Percentiles rank a stretch among this genome's conserved stretches.
These are phyloP conservation scores for Fusarium miscanthi DNA, from an alignment of 2,329 filamentous ascomycete genomes.

Conservation along the genomic window DNA sequence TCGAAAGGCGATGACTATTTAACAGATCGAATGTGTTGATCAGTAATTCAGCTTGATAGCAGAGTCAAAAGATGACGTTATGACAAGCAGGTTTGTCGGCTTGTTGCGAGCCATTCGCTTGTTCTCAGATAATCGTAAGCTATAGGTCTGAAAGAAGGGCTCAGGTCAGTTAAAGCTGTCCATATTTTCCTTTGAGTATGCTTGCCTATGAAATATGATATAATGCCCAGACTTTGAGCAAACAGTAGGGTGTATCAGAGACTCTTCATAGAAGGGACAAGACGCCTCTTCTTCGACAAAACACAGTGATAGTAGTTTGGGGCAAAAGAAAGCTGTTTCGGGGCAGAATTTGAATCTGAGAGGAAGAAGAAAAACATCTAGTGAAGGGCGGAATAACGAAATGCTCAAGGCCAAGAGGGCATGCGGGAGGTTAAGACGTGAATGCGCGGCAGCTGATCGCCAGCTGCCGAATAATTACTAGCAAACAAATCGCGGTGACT, in stretches of 20 bases:
- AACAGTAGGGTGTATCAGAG: not conserved
- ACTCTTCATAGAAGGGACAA: not conserved
- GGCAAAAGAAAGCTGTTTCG: not conserved
- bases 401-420: not conserved
- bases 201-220: not conserved
- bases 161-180: not conserved
- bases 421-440: constrained; percentile 6
- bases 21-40: not conserved
- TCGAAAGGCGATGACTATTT: not conserved
- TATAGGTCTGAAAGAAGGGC: not conserved
- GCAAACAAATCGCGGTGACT: constrained; percentile 2
- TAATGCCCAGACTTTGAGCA: not conserved
- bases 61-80: not conserved
- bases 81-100: not conserved
- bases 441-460: constrained; percentile 26
- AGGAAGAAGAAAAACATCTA: not conserved
- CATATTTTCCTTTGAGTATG: not conserved
- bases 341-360: not conserved
- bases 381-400: constrained; percentile 12
- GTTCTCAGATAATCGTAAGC: not conserved
- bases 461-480: constrained; percentile 22
- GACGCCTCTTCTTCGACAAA: not conserved
- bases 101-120: not conserved
- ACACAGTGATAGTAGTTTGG: not conserved
- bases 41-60: not conserved